phyloP scores from a whole-genome alignment of 1,284 basidiomycete species.

The Sporisorium iseilematis-ciliati region DNA sequence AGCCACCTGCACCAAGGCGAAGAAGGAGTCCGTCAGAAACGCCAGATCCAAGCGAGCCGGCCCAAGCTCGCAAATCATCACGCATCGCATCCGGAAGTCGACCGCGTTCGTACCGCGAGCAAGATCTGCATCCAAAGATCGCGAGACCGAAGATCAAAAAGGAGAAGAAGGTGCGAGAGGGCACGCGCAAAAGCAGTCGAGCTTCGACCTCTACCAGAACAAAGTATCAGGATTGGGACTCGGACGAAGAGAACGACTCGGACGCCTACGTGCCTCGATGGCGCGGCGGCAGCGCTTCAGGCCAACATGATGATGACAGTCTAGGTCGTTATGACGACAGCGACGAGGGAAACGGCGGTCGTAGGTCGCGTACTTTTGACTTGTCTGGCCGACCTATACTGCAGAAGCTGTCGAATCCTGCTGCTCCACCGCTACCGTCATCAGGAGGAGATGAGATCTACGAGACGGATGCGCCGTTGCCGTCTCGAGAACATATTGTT shows the following conservation, averaged over 20 bases:
- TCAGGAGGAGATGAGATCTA: conserved; percentile 38
- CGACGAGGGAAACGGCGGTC: conserved; percentile 21
- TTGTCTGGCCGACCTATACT: conserved; percentile 37
- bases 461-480: conserved; percentile 31
- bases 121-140: conserved; percentile 29
- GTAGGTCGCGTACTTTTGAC: conserved; percentile 45
- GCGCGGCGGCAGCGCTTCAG: conserved; percentile 28
- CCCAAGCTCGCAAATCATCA: conserved; percentile 40
- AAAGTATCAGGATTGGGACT: conserved; percentile 49
- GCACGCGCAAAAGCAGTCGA: conserved; percentile 46
- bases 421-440: conserved; percentile 27
- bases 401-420: conserved; percentile 50
- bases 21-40: conserved; percentile 13
- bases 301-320: not conserved
- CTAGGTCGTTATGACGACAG: conserved; percentile 26
- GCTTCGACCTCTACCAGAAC: conserved; percentile 26
- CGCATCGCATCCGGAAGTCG: conserved; percentile 37
- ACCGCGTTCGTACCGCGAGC: conserved; percentile 39
- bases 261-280: conserved; percentile 45
- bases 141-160: conserved; percentile 25
- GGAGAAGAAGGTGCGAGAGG: conserved; percentile 34
- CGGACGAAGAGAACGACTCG: conserved; percentile 45
- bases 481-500: conserved; percentile 18
- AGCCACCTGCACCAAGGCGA: conserved; percentile 15
- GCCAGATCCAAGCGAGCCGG: conserved; percentile 15